Percentiles rank a stretch among this genome's conserved stretches.
phyloP scores from a whole-genome alignment of 2,329 filamentous ascomycete species.

The Monosporascus ibericus region DNA sequence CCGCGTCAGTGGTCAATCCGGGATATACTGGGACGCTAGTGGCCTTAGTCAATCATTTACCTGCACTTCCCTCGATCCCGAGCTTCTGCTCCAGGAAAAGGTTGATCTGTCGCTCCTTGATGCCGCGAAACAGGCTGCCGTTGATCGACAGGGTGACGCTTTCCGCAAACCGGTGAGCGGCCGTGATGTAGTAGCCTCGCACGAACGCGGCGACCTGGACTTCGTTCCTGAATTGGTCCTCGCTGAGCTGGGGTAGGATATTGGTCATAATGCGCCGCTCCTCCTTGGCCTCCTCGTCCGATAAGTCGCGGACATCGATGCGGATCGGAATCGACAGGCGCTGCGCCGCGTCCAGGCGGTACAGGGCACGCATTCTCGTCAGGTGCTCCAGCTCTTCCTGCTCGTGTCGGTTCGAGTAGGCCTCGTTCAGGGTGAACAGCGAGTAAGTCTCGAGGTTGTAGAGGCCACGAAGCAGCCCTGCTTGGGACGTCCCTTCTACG shows the following conservation, averaged over 20 bases:
- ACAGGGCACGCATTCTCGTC: conserved; percentile 37
- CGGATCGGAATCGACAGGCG: conserved; percentile 24
- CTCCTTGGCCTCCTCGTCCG: conserved; percentile 35
- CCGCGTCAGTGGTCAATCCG: no score
- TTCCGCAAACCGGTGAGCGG: conserved; percentile 57
- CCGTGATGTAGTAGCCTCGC: conserved; percentile 61
- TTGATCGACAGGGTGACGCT: conserved; percentile 18
- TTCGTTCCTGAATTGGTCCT: conserved; percentile 51
- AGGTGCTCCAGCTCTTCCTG: conserved; percentile 17
- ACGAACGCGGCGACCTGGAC: conserved; percentile 55
- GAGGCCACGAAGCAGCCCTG: conserved; percentile 30
- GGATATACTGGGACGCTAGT: no score
- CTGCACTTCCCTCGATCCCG: background rate
- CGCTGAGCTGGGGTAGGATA: conserved; percentile 38
- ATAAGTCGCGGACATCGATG: conserved; percentile 24
- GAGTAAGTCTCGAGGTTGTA: conserved; percentile 46
- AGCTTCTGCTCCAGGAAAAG: conserved; percentile 11
- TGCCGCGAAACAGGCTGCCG: conserved; percentile 6
- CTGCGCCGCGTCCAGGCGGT: conserved; percentile 34
- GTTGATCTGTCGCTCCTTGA: conserved; percentile 9
- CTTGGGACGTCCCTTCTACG: conserved; percentile 27
- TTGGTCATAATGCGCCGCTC: conserved; percentile 34
- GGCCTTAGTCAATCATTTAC: no score
- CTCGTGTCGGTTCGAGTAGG: conserved; percentile 11
- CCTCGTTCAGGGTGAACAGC: conserved; percentile 48